Evolutionary conservation across 768 basidiomycete genomes (phyloP), one percentile per base, ranked within the genome.

Genomic region (Daedaleopsis nitida): DNA sequence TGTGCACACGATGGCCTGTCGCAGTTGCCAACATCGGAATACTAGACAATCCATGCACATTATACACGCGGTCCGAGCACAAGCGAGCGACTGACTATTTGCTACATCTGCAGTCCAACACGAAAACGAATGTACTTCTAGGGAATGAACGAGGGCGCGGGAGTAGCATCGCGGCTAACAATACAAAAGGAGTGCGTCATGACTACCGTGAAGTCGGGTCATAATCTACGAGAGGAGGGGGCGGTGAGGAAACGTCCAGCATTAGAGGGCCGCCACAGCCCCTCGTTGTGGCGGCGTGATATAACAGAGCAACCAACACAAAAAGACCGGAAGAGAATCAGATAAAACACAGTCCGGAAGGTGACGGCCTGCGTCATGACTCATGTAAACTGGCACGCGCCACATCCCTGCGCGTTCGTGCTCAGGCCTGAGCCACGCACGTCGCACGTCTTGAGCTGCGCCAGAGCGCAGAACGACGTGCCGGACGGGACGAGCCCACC

Each of bases 371-470:
- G 39, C 47, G 47, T 34, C 52, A 27, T n/a, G 14, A 9, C 35
- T 35, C 37, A 59, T 13, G 53, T n/a, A 57, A 72, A 72, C 51
- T 67, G 60, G 37, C 71, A 72, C 24, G 65, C 42, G 14, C 70
- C 66, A 32, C 71, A 72, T n/a, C 65, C 70, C 49, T 65, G 66
- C 49, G 51, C 58, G 11, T 63, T 54, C 58, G 68, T 64, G 49
- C 54, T 70, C 45, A 72, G 58, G 13, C 63, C 65, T 6, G 71
- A 68, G 24, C 65, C 66, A 12, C 58, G 57, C 55, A 69, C 50
- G 57, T 72, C 65, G 58, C 75, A 76, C 32, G 55, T 68, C 66
- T 69, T 68, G 35, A 76, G 65, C 42, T 56, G 59, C 2, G 66
- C 14, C 16, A 69, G 68, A 12, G 52, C 51, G 63, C 75, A 76